phyloP scores from a whole-genome alignment of 306 rosid genomes.

The Sicyos edulis region DNA sequence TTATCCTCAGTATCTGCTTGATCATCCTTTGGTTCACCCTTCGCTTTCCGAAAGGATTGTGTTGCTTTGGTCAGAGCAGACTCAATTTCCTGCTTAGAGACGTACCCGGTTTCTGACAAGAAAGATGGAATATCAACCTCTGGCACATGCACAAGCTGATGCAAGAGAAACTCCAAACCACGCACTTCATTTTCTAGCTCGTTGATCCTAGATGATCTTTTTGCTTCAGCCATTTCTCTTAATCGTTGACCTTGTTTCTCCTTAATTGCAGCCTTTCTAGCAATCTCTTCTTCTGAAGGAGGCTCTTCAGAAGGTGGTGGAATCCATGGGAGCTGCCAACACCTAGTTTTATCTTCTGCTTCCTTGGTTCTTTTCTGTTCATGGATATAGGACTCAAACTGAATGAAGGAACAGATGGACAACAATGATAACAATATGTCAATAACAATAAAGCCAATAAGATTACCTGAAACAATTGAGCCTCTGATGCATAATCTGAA shows the following conservation, averaged over 20 bases:
- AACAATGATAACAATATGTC: not conserved
- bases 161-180: conserved; percentile 79
- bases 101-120: conserved; percentile 76
- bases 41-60: conserved; percentile 77
- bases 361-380: conserved; percentile 63
- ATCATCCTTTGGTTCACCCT: conserved; percentile 79
- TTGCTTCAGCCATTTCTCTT: conserved; percentile 99
- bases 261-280: conserved; percentile 92
- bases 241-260: conserved; percentile 93
- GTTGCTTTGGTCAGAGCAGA: conserved; percentile 58
- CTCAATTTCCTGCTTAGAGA: conserved; percentile 79
- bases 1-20: conserved; percentile 66
- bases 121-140: conserved; percentile 56
- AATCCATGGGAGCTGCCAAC: conserved; percentile 97
- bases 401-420: conserved; percentile 3
- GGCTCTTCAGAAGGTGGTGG: conserved; percentile 91
- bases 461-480: conserved; percentile 70
- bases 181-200: conserved; percentile 81
- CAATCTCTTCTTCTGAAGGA: conserved; percentile 95
- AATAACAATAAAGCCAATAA: conserved; percentile 21
- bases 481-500: conserved; percentile 59
- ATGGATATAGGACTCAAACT: conserved; percentile 21
- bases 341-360: conserved; percentile 82
- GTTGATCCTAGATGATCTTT: conserved; percentile 79
- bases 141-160: conserved; percentile 73